Evolutionary conservation across 192 early-diverging fungal species (phyloP), one percentile per base, ranked within the genome.

Genomic region (Glomus cerebriforme): DNA sequence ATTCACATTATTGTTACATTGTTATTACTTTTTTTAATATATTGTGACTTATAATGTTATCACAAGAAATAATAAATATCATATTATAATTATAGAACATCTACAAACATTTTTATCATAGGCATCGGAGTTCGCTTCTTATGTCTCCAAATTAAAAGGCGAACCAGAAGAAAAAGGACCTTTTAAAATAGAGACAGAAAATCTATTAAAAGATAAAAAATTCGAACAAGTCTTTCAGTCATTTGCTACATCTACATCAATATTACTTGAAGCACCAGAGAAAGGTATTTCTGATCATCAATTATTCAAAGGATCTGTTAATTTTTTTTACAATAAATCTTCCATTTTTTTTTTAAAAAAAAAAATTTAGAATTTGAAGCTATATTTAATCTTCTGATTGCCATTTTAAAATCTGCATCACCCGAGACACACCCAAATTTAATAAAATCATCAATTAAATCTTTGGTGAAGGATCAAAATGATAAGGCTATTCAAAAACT

Each of bases 111-210:
- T n/a, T 26, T 27, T 47, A 47, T 59, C 24, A 59, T 79, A 96
- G 91, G 86, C 91, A 73, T 79, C 84, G 54, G 92, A 95, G 81
- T 88, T 95, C 67, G 92, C 93, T 47, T 82, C 86, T 63, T 91
- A 92, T 68, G 87, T 95, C 81, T 86, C 86, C 74, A 82, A 80
- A 32, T 85, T 90, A 66, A 88, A 87, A 19, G 87, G 87, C 71
- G 86, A 85, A 78, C 69, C 82, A 22, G 80, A 90, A 74, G 77
- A 81, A 64, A 82, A 85, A 68, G 59, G 69, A 75, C 63, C 86
- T 85, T 83, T 86, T 54, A 76, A 88, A 17, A 88, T 83, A 54
- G 83, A 88, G 62, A 77, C 92, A 59, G 79, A 80, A 24, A 81
- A 87, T 22, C 82, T 92, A 34, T 77, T 91, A 19, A 86, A 85